Evolutionary conservation across 805 yeast genomes (phyloP), one percentile per base, ranked within the genome.

Genomic region (Candida tammaniensis): DNA sequence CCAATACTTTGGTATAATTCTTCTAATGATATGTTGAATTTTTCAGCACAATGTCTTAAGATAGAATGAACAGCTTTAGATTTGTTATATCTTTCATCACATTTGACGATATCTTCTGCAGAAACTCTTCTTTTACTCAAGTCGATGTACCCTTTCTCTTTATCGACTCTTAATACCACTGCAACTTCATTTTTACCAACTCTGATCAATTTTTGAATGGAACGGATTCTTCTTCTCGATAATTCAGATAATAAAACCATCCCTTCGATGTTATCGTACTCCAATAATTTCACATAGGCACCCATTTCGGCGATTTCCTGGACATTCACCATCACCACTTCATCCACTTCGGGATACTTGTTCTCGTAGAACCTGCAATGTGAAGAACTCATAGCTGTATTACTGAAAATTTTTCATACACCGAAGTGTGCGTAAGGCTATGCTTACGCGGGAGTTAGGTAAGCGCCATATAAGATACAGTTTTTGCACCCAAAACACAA

Each of bases 291-390:
- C 46, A 93, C 95, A 62, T 93, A 93, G 10, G 98, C 98, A 40
- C 98, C 98, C 98, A 93, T 93, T 64, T 93, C 98, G 49, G 98
- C 98, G 52, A 93, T 93, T 61, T 86, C 94, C 64, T 86, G 95
- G 49, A 93, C 98, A 65, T 93, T 93, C 58, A 93, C 98, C 95
- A 93, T 91, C 46, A 93, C 98, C 50, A 93, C 95, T 62, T 93
- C 98, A 51, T 93, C 98, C 55, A 93, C 95, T 67, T 93, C 98
- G 41, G 98, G 98, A 72, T 81, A 93, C 66, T 89, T 91, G 78
- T 89, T 93, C 68, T 91, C 98, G 63, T 93, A 93, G 68, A 84
- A 93, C 70, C 98, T 83, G 72, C 96, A 89, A 62, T 86, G 82
- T 30, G 95, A 81, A 25, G 86, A 78, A 55, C 89, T 82, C 95